Conservation (phyloP, 768 basidiomycete species). For the Pleurotus tuber-regium region DNA sequence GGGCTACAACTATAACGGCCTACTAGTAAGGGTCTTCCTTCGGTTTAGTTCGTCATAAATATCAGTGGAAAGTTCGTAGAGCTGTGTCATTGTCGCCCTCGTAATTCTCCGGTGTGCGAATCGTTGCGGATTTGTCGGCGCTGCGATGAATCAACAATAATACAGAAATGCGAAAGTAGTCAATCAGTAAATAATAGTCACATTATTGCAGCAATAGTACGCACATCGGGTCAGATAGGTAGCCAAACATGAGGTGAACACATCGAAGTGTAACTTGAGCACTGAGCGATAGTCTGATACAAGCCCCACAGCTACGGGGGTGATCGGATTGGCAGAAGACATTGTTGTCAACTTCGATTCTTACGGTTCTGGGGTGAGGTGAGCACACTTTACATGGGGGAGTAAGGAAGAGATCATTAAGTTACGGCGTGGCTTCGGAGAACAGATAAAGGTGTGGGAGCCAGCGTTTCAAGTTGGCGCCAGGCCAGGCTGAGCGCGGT, state of each 20-base stretch:
- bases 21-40: not conserved
- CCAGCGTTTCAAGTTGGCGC: too few species aligned
- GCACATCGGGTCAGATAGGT: not conserved
- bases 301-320: too few species aligned
- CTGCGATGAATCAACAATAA: not conserved
- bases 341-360: too few species aligned
- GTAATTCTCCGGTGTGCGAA: not conserved
- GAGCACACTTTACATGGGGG: too few species aligned
- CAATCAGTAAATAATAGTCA: too few species aligned
- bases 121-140: not conserved
- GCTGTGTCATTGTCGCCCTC: not conserved
- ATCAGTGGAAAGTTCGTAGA: conserved; percentile 3
- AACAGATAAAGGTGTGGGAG: too few species aligned
- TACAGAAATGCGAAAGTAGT: not conserved
- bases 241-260: not conserved
- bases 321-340: too few species aligned
- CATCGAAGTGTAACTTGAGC: not conserved
- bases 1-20: not conserved
- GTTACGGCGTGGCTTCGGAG: too few species aligned
- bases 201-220: too few species aligned
- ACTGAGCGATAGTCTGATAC: not conserved
- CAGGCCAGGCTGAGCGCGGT: too few species aligned
- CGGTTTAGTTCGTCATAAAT: conserved; percentile 4
- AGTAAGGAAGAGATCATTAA: too few species aligned
- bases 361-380: too few species aligned